Conservation (phyloP, 164 flowering plant species). For the Dillenia turbinata region DNA sequence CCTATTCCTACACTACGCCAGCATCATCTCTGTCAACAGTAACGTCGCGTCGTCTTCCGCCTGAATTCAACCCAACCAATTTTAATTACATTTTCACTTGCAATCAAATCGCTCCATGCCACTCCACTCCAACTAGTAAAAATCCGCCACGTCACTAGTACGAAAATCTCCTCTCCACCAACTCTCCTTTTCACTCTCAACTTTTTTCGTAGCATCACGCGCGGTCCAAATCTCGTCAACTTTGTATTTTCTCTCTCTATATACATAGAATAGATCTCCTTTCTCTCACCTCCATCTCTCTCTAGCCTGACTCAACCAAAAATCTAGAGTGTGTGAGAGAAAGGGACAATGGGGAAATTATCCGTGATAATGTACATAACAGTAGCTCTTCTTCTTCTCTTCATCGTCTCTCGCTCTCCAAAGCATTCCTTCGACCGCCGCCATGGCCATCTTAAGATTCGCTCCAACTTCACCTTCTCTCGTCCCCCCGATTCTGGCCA, state of each 20-base stretch:
- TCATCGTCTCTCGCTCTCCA: conserved; percentile 59
- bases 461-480: conserved; percentile 45
- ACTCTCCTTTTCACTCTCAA: no score
- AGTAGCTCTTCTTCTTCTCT: conserved; percentile 49
- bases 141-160: no score
- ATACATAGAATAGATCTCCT: background rate
- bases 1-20: no score
- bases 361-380: conserved; percentile 57
- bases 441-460: conserved; percentile 70
- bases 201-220: no score
- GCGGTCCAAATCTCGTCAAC: no score
- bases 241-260: background rate
- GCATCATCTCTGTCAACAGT: no score
- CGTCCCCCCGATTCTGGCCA: background rate
- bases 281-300: background rate
- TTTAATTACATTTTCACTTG: no score
- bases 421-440: conserved; percentile 23
- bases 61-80: no score
- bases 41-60: no score
- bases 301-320: background rate
- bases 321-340: background rate
- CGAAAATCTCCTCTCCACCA: no score
- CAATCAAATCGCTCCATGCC: no score
- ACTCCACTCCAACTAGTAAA: no score
- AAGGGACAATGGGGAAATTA: conserved; percentile 31